Conservation (phyloP, 805 yeast genomes). For the Zygosaccharomyces lentus region DNA sequence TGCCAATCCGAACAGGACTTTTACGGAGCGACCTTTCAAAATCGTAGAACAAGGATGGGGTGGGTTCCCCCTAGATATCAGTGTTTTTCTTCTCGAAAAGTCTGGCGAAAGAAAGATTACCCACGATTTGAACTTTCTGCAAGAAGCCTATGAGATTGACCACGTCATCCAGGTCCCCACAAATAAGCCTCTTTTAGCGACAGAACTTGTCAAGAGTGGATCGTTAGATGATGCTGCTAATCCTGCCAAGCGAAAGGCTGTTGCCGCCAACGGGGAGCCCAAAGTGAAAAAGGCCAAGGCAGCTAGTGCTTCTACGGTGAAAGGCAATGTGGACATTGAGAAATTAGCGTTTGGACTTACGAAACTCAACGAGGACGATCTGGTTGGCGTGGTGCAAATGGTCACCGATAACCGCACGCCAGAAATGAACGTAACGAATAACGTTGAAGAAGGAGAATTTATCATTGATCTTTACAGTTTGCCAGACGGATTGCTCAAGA, state of each 20-base stretch:
- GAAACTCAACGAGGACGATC: conserved; percentile 84
- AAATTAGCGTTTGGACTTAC: conserved; percentile 86
- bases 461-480: conserved; percentile 92
- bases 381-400: conserved; percentile 94
- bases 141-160: conserved; percentile 71
- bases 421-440: conserved; percentile 93
- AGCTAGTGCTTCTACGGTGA: conserved; percentile 42
- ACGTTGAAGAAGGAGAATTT: conserved; percentile 94
- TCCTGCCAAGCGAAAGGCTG: conserved; percentile 28
- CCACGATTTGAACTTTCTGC: conserved; percentile 84
- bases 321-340: conserved; percentile 82
- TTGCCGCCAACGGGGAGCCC: conserved; percentile 29
- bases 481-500: conserved; percentile 85
- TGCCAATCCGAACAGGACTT: conserved; percentile 75
- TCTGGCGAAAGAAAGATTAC: conserved; percentile 82
- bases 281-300: conserved; percentile 51
- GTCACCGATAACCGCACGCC: conserved; percentile 92
- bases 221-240: conserved; percentile 55
- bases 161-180: conserved; percentile 74
- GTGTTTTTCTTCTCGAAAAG: conserved; percentile 72
- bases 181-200: conserved; percentile 65
- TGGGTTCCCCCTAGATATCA: conserved; percentile 84
- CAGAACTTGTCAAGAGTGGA: conserved; percentile 75
- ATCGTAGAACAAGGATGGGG: conserved; percentile 98
- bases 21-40: conserved; percentile 79